Base-by-base conservation (phyloP, 345 rosid species). In the Salix koriyanagi region DNA sequence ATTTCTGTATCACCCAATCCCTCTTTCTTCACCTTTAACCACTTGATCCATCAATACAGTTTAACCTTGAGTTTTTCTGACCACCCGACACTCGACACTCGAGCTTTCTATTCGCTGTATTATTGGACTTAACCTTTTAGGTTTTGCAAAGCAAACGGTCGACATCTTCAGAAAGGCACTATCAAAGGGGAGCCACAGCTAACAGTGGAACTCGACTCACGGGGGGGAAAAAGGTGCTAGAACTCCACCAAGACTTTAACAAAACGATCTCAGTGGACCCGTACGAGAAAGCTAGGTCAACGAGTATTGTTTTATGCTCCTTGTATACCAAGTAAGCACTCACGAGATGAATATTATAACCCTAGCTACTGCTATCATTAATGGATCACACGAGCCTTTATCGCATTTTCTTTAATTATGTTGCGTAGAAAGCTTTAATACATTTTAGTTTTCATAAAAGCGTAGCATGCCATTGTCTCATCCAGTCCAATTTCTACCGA, bases 391-490 rank as follows among this genome's bases (percentile, higher is more conserved):
- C 13, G 62, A 21, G 3, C 62, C 26, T n/a, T 56, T n/a, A 56
- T 56, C 62, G 44, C 13, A 2, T 41, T 41, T n/a, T 10, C 25
- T 10, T n/a, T 56, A 9, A 1, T 56, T 8, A 7, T 58, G 28
- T 25, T 9, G 62, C 62, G 10, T 25, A 4, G 9, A 25, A 9
- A 23, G 62, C 14, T 2, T 23, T 23, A 4, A 23, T 58, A 58
- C 9, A 58, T 58, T 58, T 58, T 54, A 48, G 39, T 41, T 50
- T 70, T 80, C 65, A 11, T 26, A 18, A 23, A 72, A n/a, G 66
- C 56, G 15, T 42, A 60, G 72, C 81, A 72, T 75, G 79, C 73
- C 65, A 71, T 70, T 70, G 62, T 73, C 65, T 74, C 70, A 12
- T 78, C 70, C 74, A 44, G 76, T 28, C 25, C 52, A 23, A 28